Evolutionary conservation across 257 asterid species (phyloP).

Genomic region (Thymus mandschuricus): DNA sequence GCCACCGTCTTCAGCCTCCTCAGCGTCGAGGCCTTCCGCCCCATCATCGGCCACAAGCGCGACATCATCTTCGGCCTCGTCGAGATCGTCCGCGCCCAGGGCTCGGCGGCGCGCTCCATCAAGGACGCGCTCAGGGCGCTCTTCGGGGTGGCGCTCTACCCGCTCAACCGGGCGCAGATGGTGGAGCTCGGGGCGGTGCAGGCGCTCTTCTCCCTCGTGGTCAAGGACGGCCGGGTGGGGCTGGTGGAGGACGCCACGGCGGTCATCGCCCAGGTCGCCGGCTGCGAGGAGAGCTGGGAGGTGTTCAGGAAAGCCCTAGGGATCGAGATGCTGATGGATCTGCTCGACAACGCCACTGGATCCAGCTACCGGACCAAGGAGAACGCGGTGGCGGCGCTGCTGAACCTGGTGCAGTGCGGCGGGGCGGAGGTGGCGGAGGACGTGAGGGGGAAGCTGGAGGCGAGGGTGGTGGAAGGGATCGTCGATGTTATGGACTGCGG

Average conservation of each 20-base stretch:
- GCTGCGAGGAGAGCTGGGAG: slow-evolving; percentile 89
- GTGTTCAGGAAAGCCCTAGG: slow-evolving; percentile 71
- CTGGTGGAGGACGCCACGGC: slow-evolving; percentile 91
- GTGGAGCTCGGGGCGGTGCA: slow-evolving; percentile 84
- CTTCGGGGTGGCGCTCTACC: slow-evolving; percentile 73
- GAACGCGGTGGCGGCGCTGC: slow-evolving; percentile 70
- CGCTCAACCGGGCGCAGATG: slow-evolving; percentile 70
- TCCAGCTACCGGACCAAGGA: slow-evolving; percentile 81
- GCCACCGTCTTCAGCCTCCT: slow-evolving; percentile 78
- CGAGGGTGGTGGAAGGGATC: slow-evolving; percentile 74
- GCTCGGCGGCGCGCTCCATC: slow-evolving; percentile 67
- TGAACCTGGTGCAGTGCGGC: slow-evolving; percentile 78
- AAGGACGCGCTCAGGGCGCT: slow-evolving; percentile 85
- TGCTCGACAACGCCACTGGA: slow-evolving; percentile 78
- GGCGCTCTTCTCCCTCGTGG: slow-evolving; percentile 68
- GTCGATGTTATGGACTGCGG: slow-evolving; percentile 74
- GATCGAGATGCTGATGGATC: slow-evolving; percentile 72
- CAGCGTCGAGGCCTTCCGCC: slow-evolving; percentile 60
- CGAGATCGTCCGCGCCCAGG: slow-evolving; percentile 54
- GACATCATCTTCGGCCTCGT: slow-evolving; percentile 84
- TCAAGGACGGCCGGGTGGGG: slow-evolving; percentile 72
- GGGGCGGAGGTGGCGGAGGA: slow-evolving; percentile 56
- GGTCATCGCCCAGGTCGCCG: slow-evolving; percentile 90
- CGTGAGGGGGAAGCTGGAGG: slow-evolving; percentile 54
- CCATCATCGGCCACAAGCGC: slow-evolving; percentile 85